Evolutionary conservation across 345 rosid species (phyloP), one percentile per base, ranked within the genome.

Genomic region (Erucastrum elatum): DNA sequence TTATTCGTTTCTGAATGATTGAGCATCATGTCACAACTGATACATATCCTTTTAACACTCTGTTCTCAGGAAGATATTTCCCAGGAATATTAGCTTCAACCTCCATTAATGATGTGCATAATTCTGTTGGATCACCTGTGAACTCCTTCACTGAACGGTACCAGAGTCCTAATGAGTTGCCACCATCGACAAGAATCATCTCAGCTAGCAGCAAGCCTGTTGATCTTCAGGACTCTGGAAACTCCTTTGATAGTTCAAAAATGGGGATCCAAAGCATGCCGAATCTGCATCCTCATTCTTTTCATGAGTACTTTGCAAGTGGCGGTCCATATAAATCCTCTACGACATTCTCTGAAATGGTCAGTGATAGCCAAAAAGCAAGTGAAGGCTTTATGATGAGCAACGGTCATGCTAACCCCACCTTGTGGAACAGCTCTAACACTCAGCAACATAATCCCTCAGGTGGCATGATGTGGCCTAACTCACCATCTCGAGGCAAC

Each of bases 401-500:
- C 76, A 88, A 78, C 58, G 71, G 77, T 66, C 79, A 46, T 29
- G 88, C 86, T 73, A 86, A 84, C 80, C 88, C 82, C 51, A 87
- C 78, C 81, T 46, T 79, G 60, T 90, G 97, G 99, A 86, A 75
- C 70, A 89, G 83, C 69, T 33, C 77, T 78, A 88, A 83, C 81
- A 88, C 93, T 72, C 91, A 87, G 84, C 93, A 82, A 79, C 88
- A 84, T 49, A 90, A 81, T 76, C 84, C 87, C 75, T 82, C 96
- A 37, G 81, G 84, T 84, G 80, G 84, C 66, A 78, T 88, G 87
- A 84, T 86, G 64, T 95, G 98, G 97, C 91, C 94, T 62, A 89
- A 84, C 83, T 90, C 97, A 2, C 91, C 91, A 64, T 87, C 96
- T 12, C 86, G 79, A 70, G 84, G 79, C 62, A 74, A 61, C 33